Conservation (phyloP, 148 eudicot genomes). For the Amaranthus hypochondriacus region DNA sequence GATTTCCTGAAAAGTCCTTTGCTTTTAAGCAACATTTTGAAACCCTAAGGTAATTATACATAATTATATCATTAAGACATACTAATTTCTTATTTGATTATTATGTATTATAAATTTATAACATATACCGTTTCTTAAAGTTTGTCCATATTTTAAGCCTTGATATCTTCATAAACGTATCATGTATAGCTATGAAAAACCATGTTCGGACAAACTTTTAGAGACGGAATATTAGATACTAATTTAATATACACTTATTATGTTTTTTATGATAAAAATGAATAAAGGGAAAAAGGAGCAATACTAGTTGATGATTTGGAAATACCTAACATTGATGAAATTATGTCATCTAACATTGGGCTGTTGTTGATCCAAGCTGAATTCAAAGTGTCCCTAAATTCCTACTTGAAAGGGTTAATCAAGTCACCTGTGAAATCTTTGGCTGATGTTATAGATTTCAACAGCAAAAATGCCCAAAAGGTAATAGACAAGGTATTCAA, state of each 20-base stretch:
- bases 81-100: not conserved
- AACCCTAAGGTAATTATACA: constrained; percentile 29
- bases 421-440: constrained; percentile 43
- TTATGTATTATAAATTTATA: too few relatives aligned
- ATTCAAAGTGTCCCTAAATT: constrained; percentile 42
- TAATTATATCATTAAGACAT: not conserved
- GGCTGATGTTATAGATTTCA: constrained; percentile 46
- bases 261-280: not conserved
- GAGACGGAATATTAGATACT: too few relatives aligned
- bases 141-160: too few relatives aligned
- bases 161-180: too few relatives aligned
- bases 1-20: not conserved
- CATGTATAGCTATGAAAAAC: too few relatives aligned
- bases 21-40: constrained; percentile 29
- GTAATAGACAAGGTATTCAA: constrained; percentile 4
- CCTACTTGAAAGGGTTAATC: constrained; percentile 34
- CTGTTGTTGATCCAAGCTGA: constrained; percentile 29
- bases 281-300: constrained; percentile 40
- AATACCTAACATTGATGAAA: constrained; percentile 32
- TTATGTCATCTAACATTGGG: constrained; percentile 28
- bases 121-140: too few relatives aligned
- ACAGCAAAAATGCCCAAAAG: constrained; percentile 26
- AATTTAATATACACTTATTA: not conserved
- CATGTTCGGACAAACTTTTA: too few relatives aligned
- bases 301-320: constrained; percentile 37